Base-by-base conservation (phyloP, 2,329 filamentous ascomycete genomes). In the Fusarium sp. region DNA sequence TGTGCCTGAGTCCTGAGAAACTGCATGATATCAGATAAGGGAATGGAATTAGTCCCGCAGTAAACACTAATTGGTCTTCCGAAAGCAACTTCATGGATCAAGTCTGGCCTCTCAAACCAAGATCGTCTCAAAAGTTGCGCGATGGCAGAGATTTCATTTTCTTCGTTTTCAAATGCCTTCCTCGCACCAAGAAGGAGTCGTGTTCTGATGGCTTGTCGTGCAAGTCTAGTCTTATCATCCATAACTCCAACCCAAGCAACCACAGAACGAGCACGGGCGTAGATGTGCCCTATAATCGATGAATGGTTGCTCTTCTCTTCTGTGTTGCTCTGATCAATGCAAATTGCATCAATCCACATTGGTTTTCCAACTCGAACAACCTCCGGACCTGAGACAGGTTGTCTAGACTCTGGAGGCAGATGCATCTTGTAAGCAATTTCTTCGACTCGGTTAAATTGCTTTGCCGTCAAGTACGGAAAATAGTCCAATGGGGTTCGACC, bases 271-370 rank as follows among this genome's bases (percentile, higher is more conserved):
- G 58, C 46, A 3, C 29, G 27, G 2, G 11, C 6, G 15, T 62
- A 62, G 4, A 54, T 20, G 2, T 47, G 35, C 2, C 27, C 0
- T 1, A 53, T 46, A 2, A 47, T 14, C 5, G 36, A 13, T 8
- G 9, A n/a, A 14, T 41, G 40, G 5, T 4, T 46, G 3, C 3
- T 9, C 2, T n/a, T 23, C 9, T 60, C 58, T 1, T 20, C 8
- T 0, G 1, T 0, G 18, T 27, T 33, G 10, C 1, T 25, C 8
- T 46, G 55, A 10, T 60, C 6, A 11, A 53, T 20, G 20, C 55
- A 62, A 1, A 62, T 17, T 2, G 58, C 46, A 18, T 62, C 58
- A 23, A 62, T 60, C 58, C 58, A 62, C 5, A 62, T 41, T 4
- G 46, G 55, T 6, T 17, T 60, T 1, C 58, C 58, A 9, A 46